Evolutionary conservation across 1,284 basidiomycete genomes (phyloP).

Genomic region (Neotropicomus parvogracilis): DNA sequence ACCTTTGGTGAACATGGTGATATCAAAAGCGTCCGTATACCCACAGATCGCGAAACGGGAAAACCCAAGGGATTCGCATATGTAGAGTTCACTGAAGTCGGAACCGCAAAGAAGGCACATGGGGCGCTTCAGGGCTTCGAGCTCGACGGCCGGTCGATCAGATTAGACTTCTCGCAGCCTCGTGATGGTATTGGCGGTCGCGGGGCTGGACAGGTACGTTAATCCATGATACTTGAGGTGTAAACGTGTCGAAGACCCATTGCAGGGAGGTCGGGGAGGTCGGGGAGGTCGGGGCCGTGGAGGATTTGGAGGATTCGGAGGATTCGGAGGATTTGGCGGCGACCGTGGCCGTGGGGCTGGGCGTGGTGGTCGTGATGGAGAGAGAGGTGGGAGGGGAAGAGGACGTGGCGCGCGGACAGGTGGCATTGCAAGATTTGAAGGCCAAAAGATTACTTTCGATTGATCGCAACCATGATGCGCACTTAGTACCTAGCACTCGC

Average conservation of each 20-base stretch:
- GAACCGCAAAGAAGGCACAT: conserved; percentile 80
- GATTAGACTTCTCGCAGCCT: conserved; percentile 90
- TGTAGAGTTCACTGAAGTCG: conserved; percentile 86
- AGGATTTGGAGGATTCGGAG: conserved; percentile 17
- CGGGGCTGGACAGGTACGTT: conserved; percentile 40
- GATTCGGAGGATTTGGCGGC: conserved; percentile 34
- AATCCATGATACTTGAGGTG: conserved; percentile 21
- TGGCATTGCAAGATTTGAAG: conserved; percentile 70
- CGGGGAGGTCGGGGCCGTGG: conserved; percentile 36
- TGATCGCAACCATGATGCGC: conserved; percentile 5
- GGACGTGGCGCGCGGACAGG: conserved; percentile 60
- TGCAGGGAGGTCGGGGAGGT: conserved; percentile 31
- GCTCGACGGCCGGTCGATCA: conserved; percentile 78
- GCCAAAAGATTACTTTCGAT: conserved; percentile 79
- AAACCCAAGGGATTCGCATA: conserved; percentile 96
- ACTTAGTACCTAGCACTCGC: background rate
- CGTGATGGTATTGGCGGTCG: conserved; percentile 62
- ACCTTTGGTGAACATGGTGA: conserved; percentile 89
- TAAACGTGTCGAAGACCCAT: conserved; percentile 11
- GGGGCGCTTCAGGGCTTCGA: conserved; percentile 70
- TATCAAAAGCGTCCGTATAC: conserved; percentile 85
- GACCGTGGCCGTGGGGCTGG: conserved; percentile 35
- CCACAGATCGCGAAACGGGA: conserved; percentile 91
- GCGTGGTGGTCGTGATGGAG: conserved; percentile 40
- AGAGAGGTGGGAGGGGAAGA: conserved; percentile 44